Percentiles rank a stretch among this genome's conserved stretches.
Evolutionary conservation across 176 grass and related monocot genomes (phyloP).

Genomic region (Secale cereale): DNA sequence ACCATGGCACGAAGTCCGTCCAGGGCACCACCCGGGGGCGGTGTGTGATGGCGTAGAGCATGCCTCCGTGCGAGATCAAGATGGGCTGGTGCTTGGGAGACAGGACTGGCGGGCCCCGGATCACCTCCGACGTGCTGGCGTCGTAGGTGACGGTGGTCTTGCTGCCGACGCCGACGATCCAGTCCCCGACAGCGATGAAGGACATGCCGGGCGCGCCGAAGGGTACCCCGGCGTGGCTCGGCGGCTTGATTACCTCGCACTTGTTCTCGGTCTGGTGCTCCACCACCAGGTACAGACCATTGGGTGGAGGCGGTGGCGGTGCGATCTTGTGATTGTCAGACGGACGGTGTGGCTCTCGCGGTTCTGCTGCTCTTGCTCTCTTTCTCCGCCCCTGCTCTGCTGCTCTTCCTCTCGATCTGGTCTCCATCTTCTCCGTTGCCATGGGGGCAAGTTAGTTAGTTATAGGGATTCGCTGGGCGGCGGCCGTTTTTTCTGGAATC

Average conservation of each 20-base stretch:
- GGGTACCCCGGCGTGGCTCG: background rate
- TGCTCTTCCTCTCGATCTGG: no score
- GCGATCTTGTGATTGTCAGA: no score
- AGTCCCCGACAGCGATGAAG: background rate
- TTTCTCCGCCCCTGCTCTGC: no score
- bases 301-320: no score
- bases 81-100: background rate
- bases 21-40: background rate
- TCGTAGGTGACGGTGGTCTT: background rate
- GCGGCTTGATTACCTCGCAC: background rate
- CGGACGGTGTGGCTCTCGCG: no score
- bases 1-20: background rate
- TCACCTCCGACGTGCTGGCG: background rate
- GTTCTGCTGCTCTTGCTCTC: no score
- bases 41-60: slow-evolving; percentile 1
- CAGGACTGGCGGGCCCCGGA: background rate
- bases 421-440: no score
- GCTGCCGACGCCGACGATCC: background rate
- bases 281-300: background rate
- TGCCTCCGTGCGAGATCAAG: background rate
- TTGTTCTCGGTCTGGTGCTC: background rate
- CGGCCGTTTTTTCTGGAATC: no score
- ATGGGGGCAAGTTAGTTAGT: no score
- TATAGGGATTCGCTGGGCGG: no score
- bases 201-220: background rate